phyloP scores from a whole-genome alignment of 208 protist genomes.

The Crithidia brevicula region DNA sequence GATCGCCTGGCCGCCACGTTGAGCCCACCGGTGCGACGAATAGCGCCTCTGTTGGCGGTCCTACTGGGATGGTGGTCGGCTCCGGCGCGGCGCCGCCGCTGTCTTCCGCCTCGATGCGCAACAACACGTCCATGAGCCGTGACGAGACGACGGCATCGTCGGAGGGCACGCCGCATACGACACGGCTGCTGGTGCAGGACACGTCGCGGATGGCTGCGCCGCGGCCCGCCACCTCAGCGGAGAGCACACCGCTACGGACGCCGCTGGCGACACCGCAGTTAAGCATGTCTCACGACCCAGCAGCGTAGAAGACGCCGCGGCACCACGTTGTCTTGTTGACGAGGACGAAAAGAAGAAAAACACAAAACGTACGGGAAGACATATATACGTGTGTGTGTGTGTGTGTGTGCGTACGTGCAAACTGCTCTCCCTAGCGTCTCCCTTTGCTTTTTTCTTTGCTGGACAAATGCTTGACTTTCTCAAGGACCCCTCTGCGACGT shows the following conservation, averaged over 20 bases:
- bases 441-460: too few relatives aligned
- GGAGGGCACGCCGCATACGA: constrained; percentile 23
- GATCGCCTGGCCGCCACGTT: neutral
- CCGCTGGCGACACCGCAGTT: constrained; percentile 16
- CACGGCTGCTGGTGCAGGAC: constrained; percentile 49
- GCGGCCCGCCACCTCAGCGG: constrained; percentile 37
- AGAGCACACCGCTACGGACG: constrained; percentile 33
- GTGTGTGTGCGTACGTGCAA: too few relatives aligned
- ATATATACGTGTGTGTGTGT: too few relatives aligned
- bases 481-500: too few relatives aligned
- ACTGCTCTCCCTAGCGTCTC: too few relatives aligned
- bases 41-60: neutral
- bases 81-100: neutral
- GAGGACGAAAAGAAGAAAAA: too few relatives aligned
- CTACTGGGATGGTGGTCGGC: constrained; percentile 8
- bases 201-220: constrained; percentile 53
- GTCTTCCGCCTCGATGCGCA: constrained; percentile 7
- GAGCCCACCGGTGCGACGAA: neutral
- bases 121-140: constrained; percentile 10
- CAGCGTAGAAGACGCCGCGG: neutral
- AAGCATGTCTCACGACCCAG: constrained; percentile 5
- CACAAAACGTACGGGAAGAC: too few relatives aligned
- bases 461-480: too few relatives aligned
- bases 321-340: too few relatives aligned
- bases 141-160: constrained; percentile 26